phyloP scores from a whole-genome alignment of 768 basidiomycete genomes.

The Tulasnella sp. region DNA sequence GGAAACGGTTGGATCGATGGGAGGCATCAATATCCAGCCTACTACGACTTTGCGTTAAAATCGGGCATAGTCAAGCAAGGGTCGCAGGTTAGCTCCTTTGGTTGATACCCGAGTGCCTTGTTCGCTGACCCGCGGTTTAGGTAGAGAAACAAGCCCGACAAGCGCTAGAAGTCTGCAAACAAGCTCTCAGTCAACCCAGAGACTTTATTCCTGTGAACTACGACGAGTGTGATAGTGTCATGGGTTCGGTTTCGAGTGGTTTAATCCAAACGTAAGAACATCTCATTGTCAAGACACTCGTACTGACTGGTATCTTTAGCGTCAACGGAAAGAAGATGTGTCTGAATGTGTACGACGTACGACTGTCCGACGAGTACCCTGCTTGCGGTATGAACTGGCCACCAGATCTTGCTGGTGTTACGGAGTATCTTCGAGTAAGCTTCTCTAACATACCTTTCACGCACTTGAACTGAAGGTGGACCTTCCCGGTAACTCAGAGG shows the following conservation, averaged over 20 bases:
- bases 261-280: slow-evolving; percentile 37
- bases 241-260: slow-evolving; percentile 52
- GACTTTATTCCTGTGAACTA: slow-evolving; percentile 51
- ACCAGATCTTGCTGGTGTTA: slow-evolving; percentile 75
- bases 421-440: slow-evolving; percentile 77
- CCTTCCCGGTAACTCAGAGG: slow-evolving; percentile 53
- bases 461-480: slow-evolving; percentile 13
- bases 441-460: not conserved
- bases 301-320: slow-evolving; percentile 46
- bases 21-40: slow-evolving; percentile 83
- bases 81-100: slow-evolving; percentile 56
- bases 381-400: slow-evolving; percentile 99
- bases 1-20: slow-evolving; percentile 99
- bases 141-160: slow-evolving; percentile 63
- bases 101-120: not conserved
- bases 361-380: slow-evolving; percentile 80
- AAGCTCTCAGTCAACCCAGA: slow-evolving; percentile 41
- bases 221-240: slow-evolving; percentile 61
- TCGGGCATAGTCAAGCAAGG: slow-evolving; percentile 75
- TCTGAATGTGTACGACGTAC: slow-evolving; percentile 93
- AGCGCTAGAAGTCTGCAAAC: slow-evolving; percentile 62
- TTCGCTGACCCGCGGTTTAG: slow-evolving; percentile 45
- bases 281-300: not conserved
- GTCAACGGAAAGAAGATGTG: slow-evolving; percentile 74
- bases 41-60: slow-evolving; percentile 81